Evolutionary conservation across 225 moss, liverwort and hornwort species (phyloP).

Genomic region (Polytrichum commune): DNA sequence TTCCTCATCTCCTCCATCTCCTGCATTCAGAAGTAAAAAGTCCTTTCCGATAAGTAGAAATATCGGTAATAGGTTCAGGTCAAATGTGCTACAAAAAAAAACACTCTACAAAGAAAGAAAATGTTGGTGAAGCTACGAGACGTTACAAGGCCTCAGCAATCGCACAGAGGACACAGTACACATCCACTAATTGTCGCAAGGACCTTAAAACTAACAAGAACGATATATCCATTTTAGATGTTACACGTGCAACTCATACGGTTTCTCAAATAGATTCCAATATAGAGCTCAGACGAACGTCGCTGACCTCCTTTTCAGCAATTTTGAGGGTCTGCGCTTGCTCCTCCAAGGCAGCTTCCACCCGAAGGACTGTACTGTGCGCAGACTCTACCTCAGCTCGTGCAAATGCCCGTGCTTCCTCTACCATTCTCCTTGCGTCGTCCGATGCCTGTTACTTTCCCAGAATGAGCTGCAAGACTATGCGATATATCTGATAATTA

Average conservation of each 20-base stretch:
- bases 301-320: constrained; percentile 48
- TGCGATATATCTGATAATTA: not conserved
- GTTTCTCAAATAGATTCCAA: too few relatives aligned
- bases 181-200: too few relatives aligned
- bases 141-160: too few relatives aligned
- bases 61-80: too few relatives aligned
- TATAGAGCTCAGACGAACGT: not conserved
- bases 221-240: too few relatives aligned
- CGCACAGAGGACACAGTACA: too few relatives aligned
- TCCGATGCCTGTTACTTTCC: constrained; percentile 51
- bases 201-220: too few relatives aligned
- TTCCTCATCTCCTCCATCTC: constrained; percentile 80
- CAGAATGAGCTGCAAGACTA: constrained; percentile 14
- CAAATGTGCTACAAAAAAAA: too few relatives aligned
- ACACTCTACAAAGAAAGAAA: too few relatives aligned
- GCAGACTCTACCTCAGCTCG: constrained; percentile 59
- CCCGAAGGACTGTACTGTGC: constrained; percentile 47
- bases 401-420: constrained; percentile 58
- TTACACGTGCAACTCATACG: too few relatives aligned
- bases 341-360: constrained; percentile 65
- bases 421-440: constrained; percentile 70
- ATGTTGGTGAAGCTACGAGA: too few relatives aligned
- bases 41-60: too few relatives aligned
- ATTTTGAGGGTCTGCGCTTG: constrained; percentile 51
- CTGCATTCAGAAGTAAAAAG: constrained; percentile 12